Conservation (phyloP, 768 basidiomycete species). For the Imleria badia region DNA sequence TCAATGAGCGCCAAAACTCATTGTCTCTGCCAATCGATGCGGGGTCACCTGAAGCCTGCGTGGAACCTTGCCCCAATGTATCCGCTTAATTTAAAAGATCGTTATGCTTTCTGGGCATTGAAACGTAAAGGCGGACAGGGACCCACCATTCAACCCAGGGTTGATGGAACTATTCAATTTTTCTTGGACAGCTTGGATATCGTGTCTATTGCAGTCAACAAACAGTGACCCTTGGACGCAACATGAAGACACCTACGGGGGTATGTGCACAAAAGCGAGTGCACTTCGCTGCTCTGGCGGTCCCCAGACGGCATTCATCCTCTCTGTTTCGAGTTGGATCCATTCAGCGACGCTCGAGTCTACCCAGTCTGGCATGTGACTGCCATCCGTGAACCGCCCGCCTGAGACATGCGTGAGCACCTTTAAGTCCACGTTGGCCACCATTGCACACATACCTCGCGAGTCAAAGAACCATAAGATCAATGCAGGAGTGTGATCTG, state of each 20-base stretch:
- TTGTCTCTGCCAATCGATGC: slow-evolving; percentile 46
- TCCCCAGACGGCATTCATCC: slow-evolving; percentile 62
- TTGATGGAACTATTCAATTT: slow-evolving; percentile 38
- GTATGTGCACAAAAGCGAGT: slow-evolving; percentile 74
- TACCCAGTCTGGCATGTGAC: slow-evolving; percentile 63
- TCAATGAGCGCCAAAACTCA: slow-evolving; percentile 64
- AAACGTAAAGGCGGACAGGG: background rate
- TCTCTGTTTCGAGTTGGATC: slow-evolving; percentile 51
- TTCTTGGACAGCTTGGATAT: slow-evolving; percentile 36
- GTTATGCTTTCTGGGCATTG: background rate
- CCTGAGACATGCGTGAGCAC: slow-evolving; percentile 33
- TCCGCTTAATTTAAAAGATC: slow-evolving; percentile 50
- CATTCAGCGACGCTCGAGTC: slow-evolving; percentile 60
- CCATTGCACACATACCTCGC: slow-evolving; percentile 41
- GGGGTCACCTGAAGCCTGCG: slow-evolving; percentile 50
- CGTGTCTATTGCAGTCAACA: slow-evolving; percentile 9
- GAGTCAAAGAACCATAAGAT: slow-evolving; percentile 80
- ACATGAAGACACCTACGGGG: slow-evolving; percentile 50
- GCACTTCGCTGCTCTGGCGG: slow-evolving; percentile 50
- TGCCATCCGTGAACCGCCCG: slow-evolving; percentile 48
- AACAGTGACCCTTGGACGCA: background rate
- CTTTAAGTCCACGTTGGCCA: background rate
- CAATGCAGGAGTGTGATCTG: slow-evolving; percentile 48
- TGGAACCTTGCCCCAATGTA: slow-evolving; percentile 51
- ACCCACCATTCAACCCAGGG: slow-evolving; percentile 44